Evolutionary conservation across 257 asterid species (phyloP).

Genomic region (Gynochthodes officinalis): DNA sequence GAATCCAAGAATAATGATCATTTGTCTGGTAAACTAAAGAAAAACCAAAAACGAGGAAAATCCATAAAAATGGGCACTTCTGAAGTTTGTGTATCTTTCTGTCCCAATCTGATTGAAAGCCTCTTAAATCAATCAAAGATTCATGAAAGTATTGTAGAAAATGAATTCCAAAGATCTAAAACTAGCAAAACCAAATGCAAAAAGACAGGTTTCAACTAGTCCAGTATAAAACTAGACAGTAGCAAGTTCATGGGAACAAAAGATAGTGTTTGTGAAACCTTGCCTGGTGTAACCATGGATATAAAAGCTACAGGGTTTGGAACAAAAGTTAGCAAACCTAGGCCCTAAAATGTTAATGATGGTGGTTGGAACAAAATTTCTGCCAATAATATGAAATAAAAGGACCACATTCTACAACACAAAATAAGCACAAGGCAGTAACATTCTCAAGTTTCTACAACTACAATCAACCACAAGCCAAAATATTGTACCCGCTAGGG

Average conservation of each 20-base stretch:
- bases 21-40: not conserved
- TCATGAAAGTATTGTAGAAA: not conserved
- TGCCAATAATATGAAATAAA: not conserved
- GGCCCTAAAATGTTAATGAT: not conserved
- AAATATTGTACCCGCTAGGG: not conserved
- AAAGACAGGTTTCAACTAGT: not conserved
- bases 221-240: not conserved
- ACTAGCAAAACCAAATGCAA: not conserved
- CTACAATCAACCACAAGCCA: not conserved
- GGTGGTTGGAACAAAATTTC: not conserved
- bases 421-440: not conserved
- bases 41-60: not conserved
- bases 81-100: not conserved
- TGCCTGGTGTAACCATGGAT: not conserved
- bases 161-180: not conserved
- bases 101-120: not conserved
- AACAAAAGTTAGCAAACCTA: not conserved
- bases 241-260: not conserved
- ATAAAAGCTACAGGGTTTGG: not conserved
- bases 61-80: not conserved
- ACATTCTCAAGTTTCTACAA: not conserved
- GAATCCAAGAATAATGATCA: no score
- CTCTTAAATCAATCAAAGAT: not conserved
- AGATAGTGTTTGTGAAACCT: not conserved
- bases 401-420: not conserved